Evolutionary conservation across 2,329 filamentous ascomycete species (phyloP), one percentile per base, ranked within the genome.

Genomic region (Aspergillus pseudoterreus): DNA sequence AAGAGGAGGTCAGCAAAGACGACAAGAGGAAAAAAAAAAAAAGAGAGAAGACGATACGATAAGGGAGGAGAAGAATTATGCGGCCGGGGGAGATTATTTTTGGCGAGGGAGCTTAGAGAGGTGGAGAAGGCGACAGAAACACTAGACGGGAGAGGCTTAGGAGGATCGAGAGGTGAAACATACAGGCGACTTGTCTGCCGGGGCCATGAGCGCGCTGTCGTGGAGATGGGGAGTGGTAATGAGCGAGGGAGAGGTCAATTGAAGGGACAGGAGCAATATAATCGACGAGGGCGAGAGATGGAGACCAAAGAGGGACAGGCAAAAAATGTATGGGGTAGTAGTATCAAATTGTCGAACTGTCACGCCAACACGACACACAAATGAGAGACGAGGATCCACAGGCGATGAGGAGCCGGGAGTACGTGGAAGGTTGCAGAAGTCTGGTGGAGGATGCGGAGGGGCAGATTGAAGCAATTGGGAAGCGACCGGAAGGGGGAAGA

Each of bases 191-290:
- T 12, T 22, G 51, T 57, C 57, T 66, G 56, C 63, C 52, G 62
- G 53, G 63, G 66, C 66, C 66, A 69, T 69, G 57, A 59, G 61
- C 63, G 62, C 4, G 35, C 57, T 57, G 47, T 38, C 19, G 24
- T 45, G 43, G n/a, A 22, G 21, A 45, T 53, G 51, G 33, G 47
- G 43, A 22, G 4, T 4, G 22, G 6, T 22, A 22, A 22, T 22
- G 22, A 22, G 22, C 6, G 22, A 38, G 35, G 46, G 47, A 43
- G 53, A 43, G 21, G 11, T 15, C 21, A n/a, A 6, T 12, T n/a
- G 15, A 35, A 38, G 9, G 24, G 30, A 30, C 30, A 50, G 30
- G 43, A 46, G 38, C 19, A 12, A 42, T 14, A 33, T 45, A 15
- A 47, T 27, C 27, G 32, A 38, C 43, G 21, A 33, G 38, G 41